Conservation (phyloP, 176 grass and related monocot genomes). For the Luzula sylvatica region DNA sequence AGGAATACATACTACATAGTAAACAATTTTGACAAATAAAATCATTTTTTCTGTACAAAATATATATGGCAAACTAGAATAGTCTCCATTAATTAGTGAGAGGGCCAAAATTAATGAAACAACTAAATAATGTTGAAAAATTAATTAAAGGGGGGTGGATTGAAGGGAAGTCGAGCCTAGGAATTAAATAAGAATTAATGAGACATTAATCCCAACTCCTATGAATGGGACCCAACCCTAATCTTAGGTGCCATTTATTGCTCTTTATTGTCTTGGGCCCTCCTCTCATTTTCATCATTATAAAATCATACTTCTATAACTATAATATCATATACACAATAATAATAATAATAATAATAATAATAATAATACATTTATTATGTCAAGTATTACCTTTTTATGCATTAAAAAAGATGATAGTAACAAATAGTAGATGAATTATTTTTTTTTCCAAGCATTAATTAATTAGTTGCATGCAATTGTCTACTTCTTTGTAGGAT, state of each 20-base stretch:
- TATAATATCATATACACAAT: not conserved
- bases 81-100: not conserved
- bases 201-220: slow-evolving; percentile 21
- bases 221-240: slow-evolving; percentile 24
- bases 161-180: slow-evolving; percentile 9
- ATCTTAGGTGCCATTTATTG: slow-evolving; percentile 26
- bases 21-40: too few relatives aligned
- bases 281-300: not conserved
- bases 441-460: too few relatives aligned
- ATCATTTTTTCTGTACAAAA: too few relatives aligned
- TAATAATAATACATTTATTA: too few relatives aligned
- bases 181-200: slow-evolving; percentile 19
- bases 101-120: slow-evolving; percentile 2
- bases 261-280: slow-evolving; percentile 4
- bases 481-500: slow-evolving; percentile 2
- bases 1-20: too few relatives aligned
- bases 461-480: slow-evolving; percentile 9
- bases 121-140: too few relatives aligned
- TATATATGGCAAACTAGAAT: not conserved
- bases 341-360: too few relatives aligned
- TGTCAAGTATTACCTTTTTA: too few relatives aligned
- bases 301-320: not conserved
- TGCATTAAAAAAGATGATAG: too few relatives aligned
- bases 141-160: not conserved
- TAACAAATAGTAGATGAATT: too few relatives aligned